phyloP scores from a whole-genome alignment of 2,329 filamentous ascomycete genomes.

The Trichoderma arundinaceum region DNA sequence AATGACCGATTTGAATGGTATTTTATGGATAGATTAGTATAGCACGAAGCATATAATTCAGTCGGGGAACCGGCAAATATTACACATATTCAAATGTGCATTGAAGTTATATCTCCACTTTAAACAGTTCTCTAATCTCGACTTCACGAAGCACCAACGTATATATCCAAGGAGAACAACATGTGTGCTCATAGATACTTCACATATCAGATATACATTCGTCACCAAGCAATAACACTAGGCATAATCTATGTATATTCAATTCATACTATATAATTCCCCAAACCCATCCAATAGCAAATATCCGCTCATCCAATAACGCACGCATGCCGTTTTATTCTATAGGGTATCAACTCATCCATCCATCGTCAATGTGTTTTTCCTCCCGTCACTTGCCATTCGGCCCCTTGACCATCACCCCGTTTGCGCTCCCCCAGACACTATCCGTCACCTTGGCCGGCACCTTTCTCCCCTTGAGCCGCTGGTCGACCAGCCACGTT shows the following conservation, averaged over 20 bases:
- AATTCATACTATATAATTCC: neutral
- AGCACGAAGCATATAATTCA: too few relatives aligned
- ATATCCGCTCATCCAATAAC: neutral
- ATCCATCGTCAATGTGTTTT: neutral
- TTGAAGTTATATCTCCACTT: too few relatives aligned
- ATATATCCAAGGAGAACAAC: too few relatives aligned
- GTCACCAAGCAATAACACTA: too few relatives aligned
- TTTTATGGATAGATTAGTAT: too few relatives aligned
- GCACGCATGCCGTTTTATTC: neutral
- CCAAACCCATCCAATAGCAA: neutral
- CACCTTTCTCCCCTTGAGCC: slow-evolving; percentile 78
- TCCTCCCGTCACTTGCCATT: slow-evolving; percentile 38
- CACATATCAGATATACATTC: too few relatives aligned
- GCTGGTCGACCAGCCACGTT: slow-evolving; percentile 81
- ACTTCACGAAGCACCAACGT: too few relatives aligned
- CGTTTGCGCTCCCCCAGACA: slow-evolving; percentile 73
- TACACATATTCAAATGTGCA: too few relatives aligned
- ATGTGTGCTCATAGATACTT: too few relatives aligned
- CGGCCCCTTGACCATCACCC: slow-evolving; percentile 48
- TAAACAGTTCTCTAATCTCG: too few relatives aligned
- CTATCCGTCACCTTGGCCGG: slow-evolving; percentile 73
- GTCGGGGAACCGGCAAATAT: too few relatives aligned
- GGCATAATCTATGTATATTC: neutral
- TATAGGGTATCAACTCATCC: slow-evolving; percentile 1
- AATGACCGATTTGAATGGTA: too few relatives aligned